A percentile compares a stretch with the other conserved stretches of the same genome.
Conservation (phyloP, 331 rosid species). For the Quercus tomentella region DNA sequence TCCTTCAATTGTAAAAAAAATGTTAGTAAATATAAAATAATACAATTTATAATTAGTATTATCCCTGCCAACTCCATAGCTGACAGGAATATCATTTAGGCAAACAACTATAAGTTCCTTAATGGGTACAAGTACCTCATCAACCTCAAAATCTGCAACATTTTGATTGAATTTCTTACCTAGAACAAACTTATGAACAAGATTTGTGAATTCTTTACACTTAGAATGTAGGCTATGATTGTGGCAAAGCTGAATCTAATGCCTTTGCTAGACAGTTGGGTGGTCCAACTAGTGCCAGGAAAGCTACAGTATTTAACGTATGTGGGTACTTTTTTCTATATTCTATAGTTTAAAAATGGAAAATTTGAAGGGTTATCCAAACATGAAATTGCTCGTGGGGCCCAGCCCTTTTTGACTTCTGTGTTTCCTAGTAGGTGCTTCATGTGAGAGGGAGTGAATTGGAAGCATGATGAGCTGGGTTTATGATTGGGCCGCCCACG, state of each 20-base stretch:
- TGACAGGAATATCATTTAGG: not conserved
- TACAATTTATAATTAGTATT: not conserved
- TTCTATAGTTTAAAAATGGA: too few relatives aligned
- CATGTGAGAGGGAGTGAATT: not conserved
- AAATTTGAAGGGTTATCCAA: not conserved
- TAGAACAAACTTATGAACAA: not conserved
- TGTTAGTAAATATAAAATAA: not conserved
- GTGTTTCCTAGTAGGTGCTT: not conserved
- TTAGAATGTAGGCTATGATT: too few relatives aligned
- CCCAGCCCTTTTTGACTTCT: slow-evolving; percentile 2
- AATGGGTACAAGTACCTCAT: not conserved
- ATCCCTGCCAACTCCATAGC: not conserved
- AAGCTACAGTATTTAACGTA: not conserved
- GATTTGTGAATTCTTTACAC: too few relatives aligned
- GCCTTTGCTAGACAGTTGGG: not conserved
- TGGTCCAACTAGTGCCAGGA: not conserved
- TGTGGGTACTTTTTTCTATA: too few relatives aligned
- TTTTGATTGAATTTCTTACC: not conserved
- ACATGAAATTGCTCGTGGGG: slow-evolving; percentile 14
- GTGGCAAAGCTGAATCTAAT: too few relatives aligned
- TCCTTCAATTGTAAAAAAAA: not conserved
- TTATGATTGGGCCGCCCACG: slow-evolving; percentile 23
- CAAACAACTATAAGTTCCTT: not conserved
- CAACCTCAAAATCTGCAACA: not conserved
- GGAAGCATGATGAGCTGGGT: not conserved